Conservation (phyloP, 306 rosid genomes). For the Astragalus glycyphyllos region DNA sequence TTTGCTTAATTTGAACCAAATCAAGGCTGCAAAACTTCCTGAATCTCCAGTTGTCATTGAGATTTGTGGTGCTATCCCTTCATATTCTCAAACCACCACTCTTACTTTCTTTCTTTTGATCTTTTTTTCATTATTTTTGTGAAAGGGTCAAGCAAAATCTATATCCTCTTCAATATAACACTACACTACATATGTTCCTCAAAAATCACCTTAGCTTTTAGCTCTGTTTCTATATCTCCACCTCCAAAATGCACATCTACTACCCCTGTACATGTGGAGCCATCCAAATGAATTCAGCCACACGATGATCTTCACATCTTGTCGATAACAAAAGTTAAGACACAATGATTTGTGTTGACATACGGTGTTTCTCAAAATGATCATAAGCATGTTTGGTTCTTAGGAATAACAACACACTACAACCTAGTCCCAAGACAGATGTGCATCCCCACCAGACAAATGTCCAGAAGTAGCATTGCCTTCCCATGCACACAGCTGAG, state of each 20-base stretch:
- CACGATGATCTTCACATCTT: constrained; percentile 2
- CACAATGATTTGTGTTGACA: constrained; percentile 47
- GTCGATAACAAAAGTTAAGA: constrained; percentile 29
- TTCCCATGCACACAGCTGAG: constrained; percentile 79
- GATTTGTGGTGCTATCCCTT: background rate
- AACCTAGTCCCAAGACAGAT: constrained; percentile 71
- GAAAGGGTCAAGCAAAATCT: constrained; percentile 17
- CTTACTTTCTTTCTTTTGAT: background rate
- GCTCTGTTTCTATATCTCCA: constrained; percentile 16
- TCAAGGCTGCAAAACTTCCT: constrained; percentile 37
- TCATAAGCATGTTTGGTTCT: constrained; percentile 84
- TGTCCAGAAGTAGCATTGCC: constrained; percentile 75
- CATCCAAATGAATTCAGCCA: constrained; percentile 21
- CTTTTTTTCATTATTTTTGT: background rate
- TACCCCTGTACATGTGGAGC: constrained; percentile 10
- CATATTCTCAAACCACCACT: background rate
- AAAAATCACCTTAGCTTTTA: constrained; percentile 13
- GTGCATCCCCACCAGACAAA: constrained; percentile 85
- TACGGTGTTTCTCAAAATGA: constrained; percentile 68
- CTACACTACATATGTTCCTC: constrained; percentile 9
- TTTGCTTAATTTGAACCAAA: constrained; percentile 10
- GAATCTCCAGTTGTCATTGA: background rate
- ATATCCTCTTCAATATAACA: constrained; percentile 10
- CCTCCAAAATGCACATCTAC: constrained; percentile 12
- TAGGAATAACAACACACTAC: constrained; percentile 64